Base-by-base conservation (phyloP, 2,329 filamentous ascomycete genomes). In the Fusarium setosum region DNA sequence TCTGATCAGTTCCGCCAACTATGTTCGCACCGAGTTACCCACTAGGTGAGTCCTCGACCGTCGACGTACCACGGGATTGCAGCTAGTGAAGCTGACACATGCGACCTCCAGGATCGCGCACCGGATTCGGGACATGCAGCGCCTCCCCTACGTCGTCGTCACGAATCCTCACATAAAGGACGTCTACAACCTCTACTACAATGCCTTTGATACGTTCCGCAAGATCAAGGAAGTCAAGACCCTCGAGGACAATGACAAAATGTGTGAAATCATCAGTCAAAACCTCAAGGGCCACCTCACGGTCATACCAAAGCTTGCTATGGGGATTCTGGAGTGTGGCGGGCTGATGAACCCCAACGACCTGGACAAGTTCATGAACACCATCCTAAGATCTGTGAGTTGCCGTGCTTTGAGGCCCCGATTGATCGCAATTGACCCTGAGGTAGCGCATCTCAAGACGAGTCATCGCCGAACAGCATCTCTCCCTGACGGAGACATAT, bases 401-500 rank as follows among this genome's bases (percentile, higher is more conserved):
- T 49, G n/a, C 6, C 21, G 24, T 35, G 24, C 4, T 12, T n/a
- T 10, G 5, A 18, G 13, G 26, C 18, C 11, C 31, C 3, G 5
- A 21, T 38, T 3, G 17, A 24, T 18, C n/a, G 10, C 17, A 5
- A 34, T 40, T 59, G 31, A 62, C 20, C 35, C 59, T 72, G 34
- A 10, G 18, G 10, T 37, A 96, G 92, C 88, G 96, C 60, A 99
- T 99, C 70, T 97, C 94, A 41, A 90, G 96, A 60, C 89, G 96
- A 63, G 96, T 98, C 68, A 99, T 99, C 74, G 96, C 96, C 31
- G 96, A 99, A 79, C 96, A 99, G 74, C 96, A 99, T 75, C 88
- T 99, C 34, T 94, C 96, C 10, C 86, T 99, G 17, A 97, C 94
- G 5, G 94, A 98, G 70, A 97, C 94, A 2, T 98, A 94, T 81